Conservation (phyloP, 305 asterid species). For the Fraxinus greggii region DNA sequence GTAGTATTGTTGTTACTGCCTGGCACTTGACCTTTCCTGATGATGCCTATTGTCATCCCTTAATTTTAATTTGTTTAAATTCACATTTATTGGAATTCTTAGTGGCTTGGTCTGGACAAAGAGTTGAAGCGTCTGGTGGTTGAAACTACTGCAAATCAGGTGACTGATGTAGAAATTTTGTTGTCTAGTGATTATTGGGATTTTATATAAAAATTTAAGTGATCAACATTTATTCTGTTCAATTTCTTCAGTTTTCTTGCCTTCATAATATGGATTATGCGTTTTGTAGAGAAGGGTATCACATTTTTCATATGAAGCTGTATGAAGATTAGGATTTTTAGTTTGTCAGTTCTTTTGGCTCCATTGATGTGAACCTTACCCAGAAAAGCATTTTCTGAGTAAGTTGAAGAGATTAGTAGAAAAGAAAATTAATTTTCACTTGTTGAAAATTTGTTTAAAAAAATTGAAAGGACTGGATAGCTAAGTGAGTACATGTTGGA, state of each 20-base stretch:
- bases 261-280: not conserved
- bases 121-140: slow-evolving; percentile 76
- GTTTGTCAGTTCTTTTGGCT: not conserved
- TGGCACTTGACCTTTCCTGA: not conserved
- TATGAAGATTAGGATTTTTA: not conserved
- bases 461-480: not conserved
- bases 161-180: slow-evolving; percentile 17
- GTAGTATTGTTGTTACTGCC: slow-evolving; percentile 13
- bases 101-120: slow-evolving; percentile 95
- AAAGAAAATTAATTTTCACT: not conserved
- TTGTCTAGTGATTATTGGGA: not conserved
- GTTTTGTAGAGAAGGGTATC: not conserved
- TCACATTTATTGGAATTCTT: slow-evolving; percentile 17
- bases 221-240: not conserved
- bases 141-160: slow-evolving; percentile 94
- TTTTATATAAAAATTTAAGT: not conserved
- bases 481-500: not conserved
- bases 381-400: not conserved
- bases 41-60: slow-evolving; percentile 13
- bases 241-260: not conserved
- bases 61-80: slow-evolving; percentile 18
- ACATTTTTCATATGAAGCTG: not conserved
- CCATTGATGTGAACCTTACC: not conserved
- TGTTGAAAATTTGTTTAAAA: not conserved
- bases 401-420: not conserved